Percentiles rank a stretch among this genome's conserved stretches.
Evolutionary conservation across 257 asterid species (phyloP).

Genomic region (Perilla frutescens): DNA sequence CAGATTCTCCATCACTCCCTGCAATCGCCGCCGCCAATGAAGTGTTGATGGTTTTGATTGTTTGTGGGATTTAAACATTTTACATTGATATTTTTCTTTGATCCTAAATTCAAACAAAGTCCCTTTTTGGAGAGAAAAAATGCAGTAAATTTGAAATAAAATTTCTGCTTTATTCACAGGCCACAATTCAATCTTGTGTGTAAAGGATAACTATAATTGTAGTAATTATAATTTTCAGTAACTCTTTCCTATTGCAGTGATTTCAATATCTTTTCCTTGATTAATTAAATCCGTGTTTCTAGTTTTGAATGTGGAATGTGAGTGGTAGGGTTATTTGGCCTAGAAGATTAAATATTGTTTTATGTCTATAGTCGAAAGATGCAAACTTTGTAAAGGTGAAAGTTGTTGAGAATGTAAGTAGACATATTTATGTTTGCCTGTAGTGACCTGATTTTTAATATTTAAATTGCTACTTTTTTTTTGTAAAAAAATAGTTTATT

Average conservation of each 20-base stretch:
- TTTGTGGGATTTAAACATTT: conserved; percentile 13
- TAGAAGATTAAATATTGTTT: neutral
- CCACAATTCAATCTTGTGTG: neutral
- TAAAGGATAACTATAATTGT: neutral
- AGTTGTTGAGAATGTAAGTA: neutral
- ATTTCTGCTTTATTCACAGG: neutral
- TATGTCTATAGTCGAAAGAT: neutral
- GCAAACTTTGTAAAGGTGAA: neutral
- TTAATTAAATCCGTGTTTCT: neutral
- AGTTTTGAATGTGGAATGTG: neutral
- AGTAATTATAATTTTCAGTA: neutral
- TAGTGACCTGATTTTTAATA: too few relatives aligned
- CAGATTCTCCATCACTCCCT: too few relatives aligned
- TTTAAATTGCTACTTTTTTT: too few relatives aligned
- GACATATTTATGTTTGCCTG: conserved; percentile 9
- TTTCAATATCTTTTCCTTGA: neutral
- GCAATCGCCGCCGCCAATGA: too few relatives aligned
- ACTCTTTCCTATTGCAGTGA: neutral
- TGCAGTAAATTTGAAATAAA: conserved; percentile 3
- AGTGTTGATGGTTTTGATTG: neutral
- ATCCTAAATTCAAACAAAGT: neutral
- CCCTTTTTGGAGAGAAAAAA: neutral
- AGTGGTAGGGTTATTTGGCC: conserved; percentile 3
- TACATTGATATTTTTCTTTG: neutral
- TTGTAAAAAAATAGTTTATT: too few relatives aligned